Percentiles rank a stretch among this genome's conserved stretches.
Conservation (phyloP, 805 yeast species). For the Pichia cabralensis region DNA sequence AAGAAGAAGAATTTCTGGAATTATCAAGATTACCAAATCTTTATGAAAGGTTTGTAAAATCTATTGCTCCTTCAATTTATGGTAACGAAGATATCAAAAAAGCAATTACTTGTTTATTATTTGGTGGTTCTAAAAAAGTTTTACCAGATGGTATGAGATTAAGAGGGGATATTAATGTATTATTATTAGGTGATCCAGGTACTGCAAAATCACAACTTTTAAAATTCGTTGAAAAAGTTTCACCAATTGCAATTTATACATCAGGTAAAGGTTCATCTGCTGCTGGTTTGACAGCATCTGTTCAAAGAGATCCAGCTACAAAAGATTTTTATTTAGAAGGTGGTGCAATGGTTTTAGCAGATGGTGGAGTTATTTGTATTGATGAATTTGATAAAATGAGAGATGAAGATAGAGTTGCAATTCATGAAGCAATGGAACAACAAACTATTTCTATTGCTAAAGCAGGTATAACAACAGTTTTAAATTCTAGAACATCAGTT, state of each 20-base stretch:
- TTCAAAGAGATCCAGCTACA: conserved; percentile 81
- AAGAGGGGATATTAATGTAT: conserved; percentile 94
- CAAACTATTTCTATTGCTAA: conserved; percentile 98
- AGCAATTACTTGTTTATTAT: conserved; percentile 80
- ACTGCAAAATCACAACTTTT: conserved; percentile 95
- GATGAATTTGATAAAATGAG: conserved; percentile 99
- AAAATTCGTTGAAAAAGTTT: conserved; percentile 89
- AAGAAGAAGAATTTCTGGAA: conserved; percentile 81
- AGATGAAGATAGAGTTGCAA: conserved; percentile 97
- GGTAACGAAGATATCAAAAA: conserved; percentile 91
- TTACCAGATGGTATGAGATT: conserved; percentile 94
- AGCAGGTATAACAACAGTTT: conserved; percentile 96
- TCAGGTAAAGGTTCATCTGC: conserved; percentile 99
- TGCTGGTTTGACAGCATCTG: conserved; percentile 98
- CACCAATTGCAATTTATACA: conserved; percentile 92
- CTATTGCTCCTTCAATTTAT: conserved; percentile 94
- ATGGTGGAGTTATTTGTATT: conserved; percentile 98
- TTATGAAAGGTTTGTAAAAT: conserved; percentile 72
- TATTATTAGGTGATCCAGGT: conserved; percentile 96
- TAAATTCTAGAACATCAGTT: conserved; percentile 93
- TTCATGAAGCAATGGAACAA: conserved; percentile 99
- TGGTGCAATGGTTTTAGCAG: conserved; percentile 99
- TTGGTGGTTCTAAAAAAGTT: conserved; percentile 90
- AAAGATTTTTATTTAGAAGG: conserved; percentile 95
- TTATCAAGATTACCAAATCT: conserved; percentile 76